Evolutionary conservation across 768 basidiomycete genomes (phyloP), one percentile per base, ranked within the genome.

Genomic region (Floccularia luteovirens): DNA sequence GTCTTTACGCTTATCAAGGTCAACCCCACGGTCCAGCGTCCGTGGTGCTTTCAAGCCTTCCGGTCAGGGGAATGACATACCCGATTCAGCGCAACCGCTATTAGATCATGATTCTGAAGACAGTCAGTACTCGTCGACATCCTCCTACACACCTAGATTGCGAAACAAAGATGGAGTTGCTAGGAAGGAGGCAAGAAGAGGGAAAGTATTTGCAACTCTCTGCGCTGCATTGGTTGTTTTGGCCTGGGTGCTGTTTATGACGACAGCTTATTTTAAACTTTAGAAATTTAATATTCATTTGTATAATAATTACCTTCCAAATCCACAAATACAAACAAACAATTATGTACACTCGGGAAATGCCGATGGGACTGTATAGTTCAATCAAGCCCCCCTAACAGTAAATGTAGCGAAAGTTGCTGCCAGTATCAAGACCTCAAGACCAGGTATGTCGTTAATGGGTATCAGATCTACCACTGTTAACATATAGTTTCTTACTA

Each of bases 231-330:
- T 79, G 24, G 67, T 83, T 7, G 48, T 70, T 12, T 56, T 52
- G 34, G 74, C 79, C 4, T 87, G 82, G 84, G 50, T 70, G 24
- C 54, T 84, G 44, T 85, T 85, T 57, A 59, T 86, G 50, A 63
- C 51, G 7, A 81, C 77, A 13, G 82, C 79, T 0, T 79, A 69
- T 69, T 52, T 69, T 39, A 73, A 70, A 47, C 57, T 83, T 42
- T 67, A 77, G 22, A 17, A 24, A 27, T 25, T 21, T 41, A 31
- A 19, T 31, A 22, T 11, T 33, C 12, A 41, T 3, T n/a, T 11
- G 17, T 33, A 10, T 31, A 31, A 22, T 34, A 4, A 22, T 28
- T 31, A 25, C 28, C 14, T 11, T 5, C 17, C 31, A 17, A 41
- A 28, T 28, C 14, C 14, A 14, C 10, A 8, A 28, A 28, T 28